Conservation (phyloP, 352 stramenopile genomes). For the Thalassiosira ordinaria region DNA sequence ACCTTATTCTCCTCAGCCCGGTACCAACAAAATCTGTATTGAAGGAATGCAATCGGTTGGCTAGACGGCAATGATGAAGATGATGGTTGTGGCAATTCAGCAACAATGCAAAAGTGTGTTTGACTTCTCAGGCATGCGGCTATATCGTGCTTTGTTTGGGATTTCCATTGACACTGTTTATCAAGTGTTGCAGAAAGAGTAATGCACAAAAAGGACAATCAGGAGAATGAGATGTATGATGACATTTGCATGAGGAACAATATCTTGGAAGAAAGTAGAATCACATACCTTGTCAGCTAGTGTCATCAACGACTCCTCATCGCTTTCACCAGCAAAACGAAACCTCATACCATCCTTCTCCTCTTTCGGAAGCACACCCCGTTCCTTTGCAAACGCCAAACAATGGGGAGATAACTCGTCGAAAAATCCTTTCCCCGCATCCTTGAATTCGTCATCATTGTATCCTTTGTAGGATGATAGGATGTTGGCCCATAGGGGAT, state of each 20-base stretch:
- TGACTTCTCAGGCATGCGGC: slow-evolving; percentile 31
- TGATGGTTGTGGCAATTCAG: slow-evolving; percentile 23
- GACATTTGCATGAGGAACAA: too few relatives aligned
- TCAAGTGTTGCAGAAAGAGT: too few relatives aligned
- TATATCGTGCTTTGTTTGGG: slow-evolving; percentile 37
- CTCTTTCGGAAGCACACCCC: slow-evolving; percentile 28
- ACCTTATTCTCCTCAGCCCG: slow-evolving; percentile 52
- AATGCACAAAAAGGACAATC: slow-evolving; percentile 1
- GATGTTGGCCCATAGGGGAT: slow-evolving; percentile 57
- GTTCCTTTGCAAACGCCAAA: slow-evolving; percentile 49
- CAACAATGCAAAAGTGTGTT: slow-evolving; percentile 53
- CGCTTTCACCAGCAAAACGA: slow-evolving; percentile 31
- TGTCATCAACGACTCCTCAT: slow-evolving; percentile 27
- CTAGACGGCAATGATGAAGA: neutral
- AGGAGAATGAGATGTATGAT: neutral
- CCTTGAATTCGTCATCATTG: slow-evolving; percentile 58
- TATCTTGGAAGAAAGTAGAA: too few relatives aligned
- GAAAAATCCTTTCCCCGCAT: slow-evolving; percentile 47
- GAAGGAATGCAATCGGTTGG: slow-evolving; percentile 54
- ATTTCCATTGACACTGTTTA: slow-evolving; percentile 35
- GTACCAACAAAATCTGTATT: slow-evolving; percentile 69
- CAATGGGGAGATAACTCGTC: slow-evolving; percentile 46
- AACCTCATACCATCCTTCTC: slow-evolving; percentile 31
- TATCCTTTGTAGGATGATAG: slow-evolving; percentile 52
- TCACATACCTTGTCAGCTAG: slow-evolving; percentile 38